phyloP scores from a whole-genome alignment of 306 rosid species.

The Alnus rubra region DNA sequence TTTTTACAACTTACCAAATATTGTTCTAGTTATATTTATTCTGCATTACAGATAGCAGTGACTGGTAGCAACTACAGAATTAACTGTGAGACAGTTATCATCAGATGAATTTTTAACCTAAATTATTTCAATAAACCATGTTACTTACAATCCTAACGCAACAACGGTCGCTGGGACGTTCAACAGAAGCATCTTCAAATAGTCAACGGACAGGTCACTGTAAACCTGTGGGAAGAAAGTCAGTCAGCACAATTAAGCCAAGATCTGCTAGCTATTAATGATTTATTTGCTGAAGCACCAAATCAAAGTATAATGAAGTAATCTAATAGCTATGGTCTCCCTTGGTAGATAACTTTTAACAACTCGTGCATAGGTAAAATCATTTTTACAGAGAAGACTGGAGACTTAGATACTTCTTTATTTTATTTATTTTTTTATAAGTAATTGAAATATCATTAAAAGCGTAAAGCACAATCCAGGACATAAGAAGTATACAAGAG shows the following conservation, averaged over 20 bases:
- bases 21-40: too few species aligned
- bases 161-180: constrained; percentile 90
- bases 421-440: too few species aligned
- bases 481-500: too few species aligned
- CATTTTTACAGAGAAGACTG: background rate
- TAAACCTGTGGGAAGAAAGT: constrained; percentile 61
- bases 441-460: too few species aligned
- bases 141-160: constrained; percentile 83
- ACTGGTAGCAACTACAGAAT: background rate
- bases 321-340: constrained; percentile 11
- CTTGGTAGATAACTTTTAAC: background rate
- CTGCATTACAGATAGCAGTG: too few species aligned
- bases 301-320: background rate
- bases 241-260: constrained; percentile 19
- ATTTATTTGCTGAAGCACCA: constrained; percentile 15
- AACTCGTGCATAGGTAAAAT: too few species aligned
- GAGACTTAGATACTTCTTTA: background rate
- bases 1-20: too few species aligned
- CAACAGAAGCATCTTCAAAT: constrained; percentile 79
- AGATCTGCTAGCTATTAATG: constrained; percentile 6
- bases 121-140: constrained; percentile 4
- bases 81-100: background rate
- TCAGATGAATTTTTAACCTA: background rate
- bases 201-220: constrained; percentile 87
- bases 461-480: too few species aligned